Percentiles rank a stretch among this genome's conserved stretches.
phyloP scores from a whole-genome alignment of 805 yeast species.

The Nadsonia fulvescens region DNA sequence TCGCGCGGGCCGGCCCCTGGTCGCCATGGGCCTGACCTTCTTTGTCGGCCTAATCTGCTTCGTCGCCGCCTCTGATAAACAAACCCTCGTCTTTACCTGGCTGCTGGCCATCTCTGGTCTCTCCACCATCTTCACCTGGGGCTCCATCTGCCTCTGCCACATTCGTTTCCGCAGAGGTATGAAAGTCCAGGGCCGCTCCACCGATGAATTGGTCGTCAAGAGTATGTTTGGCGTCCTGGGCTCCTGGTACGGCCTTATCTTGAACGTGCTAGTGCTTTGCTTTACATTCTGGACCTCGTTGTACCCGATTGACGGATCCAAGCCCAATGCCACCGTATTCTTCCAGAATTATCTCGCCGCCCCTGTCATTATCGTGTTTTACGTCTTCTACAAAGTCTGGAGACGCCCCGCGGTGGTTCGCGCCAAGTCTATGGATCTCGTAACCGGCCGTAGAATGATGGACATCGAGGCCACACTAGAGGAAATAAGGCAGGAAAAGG shows the following conservation, averaged over 20 bases:
- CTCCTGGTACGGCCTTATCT: constrained; percentile 36
- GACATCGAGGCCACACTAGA: constrained; percentile 35
- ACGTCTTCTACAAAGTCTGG: constrained; percentile 31
- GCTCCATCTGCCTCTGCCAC: constrained; percentile 47
- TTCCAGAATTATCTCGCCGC: constrained; percentile 34
- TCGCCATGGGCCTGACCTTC: constrained; percentile 33
- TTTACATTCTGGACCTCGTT: constrained; percentile 69
- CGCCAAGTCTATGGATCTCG: constrained; percentile 37
- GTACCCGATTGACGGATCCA: constrained; percentile 37
- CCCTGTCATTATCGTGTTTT: constrained; percentile 23
- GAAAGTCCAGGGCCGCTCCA: constrained; percentile 34
- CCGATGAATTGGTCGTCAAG: constrained; percentile 44
- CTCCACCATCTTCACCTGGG: constrained; percentile 60
- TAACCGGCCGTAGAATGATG: constrained; percentile 41
- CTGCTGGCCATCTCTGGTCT: constrained; percentile 53
- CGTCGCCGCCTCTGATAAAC: constrained; percentile 36
- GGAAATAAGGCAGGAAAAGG: constrained; percentile 37
- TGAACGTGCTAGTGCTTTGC: constrained; percentile 38
- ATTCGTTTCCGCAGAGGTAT: constrained; percentile 46
- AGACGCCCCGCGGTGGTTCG: constrained; percentile 25
- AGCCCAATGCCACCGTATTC: constrained; percentile 21
- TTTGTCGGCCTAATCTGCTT: constrained; percentile 40
- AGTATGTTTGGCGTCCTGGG: constrained; percentile 49
- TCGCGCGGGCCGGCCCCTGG: constrained; percentile 59
- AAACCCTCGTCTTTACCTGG: constrained; percentile 43